These are phyloP conservation scores for Graphiopsis chlorocephala DNA, from an alignment of 2,329 filamentous ascomycete genomes.

Conservation along the genomic window DNA sequence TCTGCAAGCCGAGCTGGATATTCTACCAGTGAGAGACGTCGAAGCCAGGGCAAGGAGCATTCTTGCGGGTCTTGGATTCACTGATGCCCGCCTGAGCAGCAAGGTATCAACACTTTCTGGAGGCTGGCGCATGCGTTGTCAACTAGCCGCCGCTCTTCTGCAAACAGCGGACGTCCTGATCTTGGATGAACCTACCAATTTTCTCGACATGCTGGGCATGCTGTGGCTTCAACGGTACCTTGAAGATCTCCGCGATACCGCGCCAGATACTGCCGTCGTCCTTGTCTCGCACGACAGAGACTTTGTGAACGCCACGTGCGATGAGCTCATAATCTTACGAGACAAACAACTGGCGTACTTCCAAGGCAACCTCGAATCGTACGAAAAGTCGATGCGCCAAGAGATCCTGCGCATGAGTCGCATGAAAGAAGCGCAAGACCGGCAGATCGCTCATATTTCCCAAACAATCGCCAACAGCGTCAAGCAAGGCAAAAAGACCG, in stretches of 20 bases:
- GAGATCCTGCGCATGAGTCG: constrained; percentile 57
- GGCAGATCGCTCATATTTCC: constrained; percentile 76
- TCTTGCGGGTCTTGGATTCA: constrained; percentile 69
- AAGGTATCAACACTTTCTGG: constrained; percentile 68
- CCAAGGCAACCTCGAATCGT: constrained; percentile 69
- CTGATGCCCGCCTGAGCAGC: constrained; percentile 58
- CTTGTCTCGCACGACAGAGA: constrained; percentile 82
- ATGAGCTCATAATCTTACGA: constrained; percentile 72
- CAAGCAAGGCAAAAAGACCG: constrained; percentile 70
- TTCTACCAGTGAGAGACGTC: constrained; percentile 14
- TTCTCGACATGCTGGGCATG: constrained; percentile 76
- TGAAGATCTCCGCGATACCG: constrained; percentile 48
- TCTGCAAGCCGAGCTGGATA: constrained; percentile 48
- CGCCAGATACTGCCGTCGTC: constrained; percentile 60
- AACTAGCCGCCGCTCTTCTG: constrained; percentile 56
- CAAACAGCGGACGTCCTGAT: constrained; percentile 75
- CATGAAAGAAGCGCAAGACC: constrained; percentile 80
- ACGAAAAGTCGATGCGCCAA: constrained; percentile 46
- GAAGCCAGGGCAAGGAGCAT: constrained; percentile 66
- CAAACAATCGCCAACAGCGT: constrained; percentile 72
- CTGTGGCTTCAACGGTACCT: constrained; percentile 81
- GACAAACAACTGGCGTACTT: constrained; percentile 72
- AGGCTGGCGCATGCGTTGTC: constrained; percentile 49
- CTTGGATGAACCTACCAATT: constrained; percentile 85
- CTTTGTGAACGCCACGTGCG: constrained; percentile 72